Percentiles rank a stretch among this genome's conserved stretches.
phyloP scores from a whole-genome alignment of 192 early-diverging fungal species.

The Oehlia diaphana region DNA sequence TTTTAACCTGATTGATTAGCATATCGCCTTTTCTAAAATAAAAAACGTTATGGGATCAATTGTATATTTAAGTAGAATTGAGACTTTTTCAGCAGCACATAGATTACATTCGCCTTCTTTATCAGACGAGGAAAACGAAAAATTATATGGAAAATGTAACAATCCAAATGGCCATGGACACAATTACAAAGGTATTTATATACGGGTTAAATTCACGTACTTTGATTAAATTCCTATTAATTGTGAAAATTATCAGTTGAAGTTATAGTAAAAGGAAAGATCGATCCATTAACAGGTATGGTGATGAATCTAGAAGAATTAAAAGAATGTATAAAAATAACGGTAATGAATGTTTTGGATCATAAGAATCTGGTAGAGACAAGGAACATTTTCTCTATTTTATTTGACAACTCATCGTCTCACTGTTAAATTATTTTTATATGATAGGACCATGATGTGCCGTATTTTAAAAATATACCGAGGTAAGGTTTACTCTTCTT shows the following conservation, averaged over 20 bases:
- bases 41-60: conserved; percentile 31
- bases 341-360: conserved; percentile 80
- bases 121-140: conserved; percentile 68
- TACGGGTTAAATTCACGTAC: neutral
- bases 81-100: conserved; percentile 88
- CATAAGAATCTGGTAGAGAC: conserved; percentile 75
- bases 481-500: conserved; percentile 41
- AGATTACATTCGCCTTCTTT: conserved; percentile 78
- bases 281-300: conserved; percentile 84
- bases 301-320: conserved; percentile 80
- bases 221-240: neutral
- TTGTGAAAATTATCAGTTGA: conserved; percentile 51
- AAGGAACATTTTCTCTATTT: neutral
- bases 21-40: no score
- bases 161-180: conserved; percentile 83
- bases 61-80: conserved; percentile 74
- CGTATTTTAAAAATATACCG: conserved; percentile 66
- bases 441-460: conserved; percentile 74
- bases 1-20: no score
- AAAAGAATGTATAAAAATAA: conserved; percentile 72
- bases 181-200: conserved; percentile 79
- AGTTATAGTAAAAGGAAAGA: conserved; percentile 66
- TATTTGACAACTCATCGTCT: neutral
- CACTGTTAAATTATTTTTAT: neutral
- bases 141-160: conserved; percentile 89